Percentiles rank a stretch among this genome's conserved stretches.
Evolutionary conservation across 1,139 yeast genomes (phyloP).

Genomic region (Lodderomyces oxycetoniae): DNA sequence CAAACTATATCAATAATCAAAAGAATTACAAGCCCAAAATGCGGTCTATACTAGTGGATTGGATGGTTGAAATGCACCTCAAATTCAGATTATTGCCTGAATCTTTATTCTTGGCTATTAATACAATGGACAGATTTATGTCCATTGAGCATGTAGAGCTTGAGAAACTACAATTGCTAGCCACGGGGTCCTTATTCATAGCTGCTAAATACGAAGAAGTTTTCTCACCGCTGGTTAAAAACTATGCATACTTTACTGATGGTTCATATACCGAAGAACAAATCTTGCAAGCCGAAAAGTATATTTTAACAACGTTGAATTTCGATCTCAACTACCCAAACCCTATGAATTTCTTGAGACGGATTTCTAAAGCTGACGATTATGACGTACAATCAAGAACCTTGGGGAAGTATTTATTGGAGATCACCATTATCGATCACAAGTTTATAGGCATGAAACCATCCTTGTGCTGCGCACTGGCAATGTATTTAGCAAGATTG

Average conservation of each 20-base stretch:
- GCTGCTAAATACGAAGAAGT: constrained; percentile 97
- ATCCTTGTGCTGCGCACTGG: constrained; percentile 82
- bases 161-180: constrained; percentile 81
- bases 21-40: constrained; percentile 75
- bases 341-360: constrained; percentile 89
- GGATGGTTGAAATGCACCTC: constrained; percentile 91
- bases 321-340: constrained; percentile 86
- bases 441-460: constrained; percentile 76
- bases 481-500: constrained; percentile 82
- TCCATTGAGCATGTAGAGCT: constrained; percentile 75
- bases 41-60: constrained; percentile 87
- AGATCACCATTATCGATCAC: constrained; percentile 76
- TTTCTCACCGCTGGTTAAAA: constrained; percentile 80
- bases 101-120: constrained; percentile 81
- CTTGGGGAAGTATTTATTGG: constrained; percentile 82
- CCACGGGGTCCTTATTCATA: constrained; percentile 84
- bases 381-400: constrained; percentile 92
- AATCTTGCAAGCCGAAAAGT: constrained; percentile 82
- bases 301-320: constrained; percentile 67
- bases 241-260: constrained; percentile 86
- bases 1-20: constrained; percentile 70
- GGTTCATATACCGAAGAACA: constrained; percentile 81
- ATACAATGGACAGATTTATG: constrained; percentile 87
- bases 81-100: constrained; percentile 87
- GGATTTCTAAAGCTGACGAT: constrained; percentile 93